These are phyloP conservation scores for Paracamarosporium sp. DNA, from an alignment of 2,329 filamentous ascomycete genomes.

Conservation along the genomic window DNA sequence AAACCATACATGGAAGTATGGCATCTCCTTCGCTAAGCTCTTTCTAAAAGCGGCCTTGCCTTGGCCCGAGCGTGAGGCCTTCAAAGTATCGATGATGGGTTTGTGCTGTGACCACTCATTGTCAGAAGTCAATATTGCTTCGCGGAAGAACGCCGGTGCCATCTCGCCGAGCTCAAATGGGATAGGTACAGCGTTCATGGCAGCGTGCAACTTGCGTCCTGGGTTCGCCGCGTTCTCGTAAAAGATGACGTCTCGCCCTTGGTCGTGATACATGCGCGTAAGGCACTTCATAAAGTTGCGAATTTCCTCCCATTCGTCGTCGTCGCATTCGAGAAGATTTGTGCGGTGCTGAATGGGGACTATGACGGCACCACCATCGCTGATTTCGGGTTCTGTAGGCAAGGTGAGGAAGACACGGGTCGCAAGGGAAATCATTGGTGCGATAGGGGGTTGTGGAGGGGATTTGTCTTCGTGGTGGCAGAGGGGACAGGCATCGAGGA, in stretches of 20 bases:
- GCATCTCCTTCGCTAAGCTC: slow-evolving; percentile 90
- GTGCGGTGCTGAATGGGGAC: slow-evolving; percentile 85
- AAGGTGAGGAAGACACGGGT: slow-evolving; percentile 89
- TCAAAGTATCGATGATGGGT: slow-evolving; percentile 88
- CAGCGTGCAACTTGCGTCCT: slow-evolving; percentile 79
- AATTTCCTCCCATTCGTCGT: slow-evolving; percentile 99
- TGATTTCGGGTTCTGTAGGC: slow-evolving; percentile 87
- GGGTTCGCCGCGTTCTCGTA: slow-evolving; percentile 95
- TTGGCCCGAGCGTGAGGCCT: slow-evolving; percentile 68
- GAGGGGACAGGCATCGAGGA: slow-evolving; percentile 85
- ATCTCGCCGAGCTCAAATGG: slow-evolving; percentile 91
- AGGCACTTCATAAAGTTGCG: slow-evolving; percentile 99
- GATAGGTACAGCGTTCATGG: slow-evolving; percentile 84
- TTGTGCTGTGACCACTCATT: slow-evolving; percentile 96
- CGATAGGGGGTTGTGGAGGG: slow-evolving; percentile 71
- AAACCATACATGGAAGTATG: slow-evolving; percentile 98
- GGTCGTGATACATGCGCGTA: slow-evolving; percentile 91
- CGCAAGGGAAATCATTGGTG: slow-evolving; percentile 83
- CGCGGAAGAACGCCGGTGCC: slow-evolving; percentile 92
- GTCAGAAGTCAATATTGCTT: slow-evolving; percentile 86
- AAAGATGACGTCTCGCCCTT: slow-evolving; percentile 91
- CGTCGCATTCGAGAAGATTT: slow-evolving; percentile 96
- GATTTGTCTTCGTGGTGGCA: slow-evolving; percentile 89
- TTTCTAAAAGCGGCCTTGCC: slow-evolving; percentile 84
- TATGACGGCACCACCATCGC: slow-evolving; percentile 82